These are phyloP conservation scores for Taiwanofungus camphoratus DNA, from an alignment of 1,284 basidiomycete species.

Conservation along the genomic window DNA sequence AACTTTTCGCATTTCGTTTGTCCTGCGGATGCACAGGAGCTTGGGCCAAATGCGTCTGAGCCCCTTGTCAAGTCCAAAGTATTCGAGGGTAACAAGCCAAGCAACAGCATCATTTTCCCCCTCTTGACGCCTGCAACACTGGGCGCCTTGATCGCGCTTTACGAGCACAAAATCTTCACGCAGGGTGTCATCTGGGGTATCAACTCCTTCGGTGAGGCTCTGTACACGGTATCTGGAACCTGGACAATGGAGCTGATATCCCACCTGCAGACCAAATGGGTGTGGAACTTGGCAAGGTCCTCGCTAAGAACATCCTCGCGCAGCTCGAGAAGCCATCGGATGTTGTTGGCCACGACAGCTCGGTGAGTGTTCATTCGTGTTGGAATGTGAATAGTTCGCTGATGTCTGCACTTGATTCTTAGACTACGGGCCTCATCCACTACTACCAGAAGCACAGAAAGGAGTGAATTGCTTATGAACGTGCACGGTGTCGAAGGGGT, in stretches of 20 bases:
- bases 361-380: slow-evolving; percentile 53
- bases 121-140: slow-evolving; percentile 87
- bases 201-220: slow-evolving; percentile 83
- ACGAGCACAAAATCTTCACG: slow-evolving; percentile 99
- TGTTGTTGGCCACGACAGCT: slow-evolving; percentile 88
- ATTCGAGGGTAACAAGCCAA: slow-evolving; percentile 96
- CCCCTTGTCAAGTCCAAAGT: slow-evolving; percentile 95
- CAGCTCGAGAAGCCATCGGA: slow-evolving; percentile 81
- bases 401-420: slow-evolving; percentile 7
- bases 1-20: background rate
- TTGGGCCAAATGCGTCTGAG: slow-evolving; percentile 73
- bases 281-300: slow-evolving; percentile 93
- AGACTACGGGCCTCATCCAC: slow-evolving; percentile 92
- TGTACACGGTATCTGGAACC: too few relatives aligned
- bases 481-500: background rate
- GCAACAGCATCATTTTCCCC: slow-evolving; percentile 95
- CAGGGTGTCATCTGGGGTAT: slow-evolving; percentile 98
- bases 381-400: too few relatives aligned
- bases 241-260: too few relatives aligned
- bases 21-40: slow-evolving; percentile 47
- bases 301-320: slow-evolving; percentile 92
- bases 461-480: slow-evolving; percentile 42
- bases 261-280: slow-evolving; percentile 94
- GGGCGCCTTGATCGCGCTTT: slow-evolving; percentile 84
- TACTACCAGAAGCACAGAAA: slow-evolving; percentile 87